Evolutionary conservation across 306 rosid genomes (phyloP), one percentile per base, ranked within the genome.

Genomic region (Myrica gale): DNA sequence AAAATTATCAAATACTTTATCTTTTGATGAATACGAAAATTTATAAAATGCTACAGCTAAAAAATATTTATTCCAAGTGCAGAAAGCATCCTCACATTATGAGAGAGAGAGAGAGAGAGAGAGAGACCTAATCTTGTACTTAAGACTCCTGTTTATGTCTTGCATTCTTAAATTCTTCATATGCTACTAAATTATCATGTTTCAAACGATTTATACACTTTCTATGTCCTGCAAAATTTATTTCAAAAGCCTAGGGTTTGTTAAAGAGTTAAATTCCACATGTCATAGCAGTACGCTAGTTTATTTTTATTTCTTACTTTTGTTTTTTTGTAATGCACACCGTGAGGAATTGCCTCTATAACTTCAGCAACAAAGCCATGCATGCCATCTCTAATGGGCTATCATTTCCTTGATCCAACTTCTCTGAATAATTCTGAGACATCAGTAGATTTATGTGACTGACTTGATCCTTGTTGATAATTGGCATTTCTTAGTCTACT

Each of bases 1-100:
- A 19, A 73, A 48, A n/a, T 15, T 55, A 61, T 83, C 55, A 69
- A 16, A 26, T 8, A 55, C 42, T 50, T 12, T 11, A 3, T 70
- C 78, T 32, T 48, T 43, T 23, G 9, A 43, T 9, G 4, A 15
- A 12, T 5, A 48, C 17, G 20, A 72, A 72, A 8, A 50, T 69
- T 8, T 47, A 23, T 45, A 21, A 11, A 56, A 5, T 4, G 26
- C 32, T 23, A 62, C 47, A 65, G 53, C 53, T 15, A 41, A 17
- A 44, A 51, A 47, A 63, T 23, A 43, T 45, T 69, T 7, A 23
- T 46, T 13, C 1, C 12, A 42, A 9, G 44, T 8, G 58, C 50
- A 61, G 20, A 46, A 37, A 52, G 45, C 17, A n/a, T 17, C 17
- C 32, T 19, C 8, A 12, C 5, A 17, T 7, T 16, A 23, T 32